Evolutionary conservation across 2,329 filamentous ascomycete genomes (phyloP).

Genomic region (Xylaria digitata): DNA sequence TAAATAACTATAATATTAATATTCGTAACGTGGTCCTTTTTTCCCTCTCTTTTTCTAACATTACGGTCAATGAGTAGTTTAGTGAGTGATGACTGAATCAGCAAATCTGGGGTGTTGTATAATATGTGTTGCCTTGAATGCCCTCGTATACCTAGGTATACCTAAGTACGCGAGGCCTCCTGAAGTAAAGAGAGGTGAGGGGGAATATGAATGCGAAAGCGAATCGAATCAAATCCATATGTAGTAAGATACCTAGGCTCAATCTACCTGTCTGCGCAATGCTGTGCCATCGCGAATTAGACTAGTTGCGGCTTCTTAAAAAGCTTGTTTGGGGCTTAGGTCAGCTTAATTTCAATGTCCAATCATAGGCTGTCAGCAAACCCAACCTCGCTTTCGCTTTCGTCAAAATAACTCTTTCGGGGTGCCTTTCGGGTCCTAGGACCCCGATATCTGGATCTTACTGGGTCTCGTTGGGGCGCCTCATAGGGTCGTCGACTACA

Average conservation of each 20-base stretch:
- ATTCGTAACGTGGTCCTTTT: too few relatives aligned
- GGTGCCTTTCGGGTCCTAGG: slow-evolving; percentile 20
- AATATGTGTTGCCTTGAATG: too few relatives aligned
- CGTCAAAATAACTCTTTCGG: slow-evolving; percentile 9
- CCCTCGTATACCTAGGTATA: too few relatives aligned
- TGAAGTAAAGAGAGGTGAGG: neutral
- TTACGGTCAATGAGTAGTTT: too few relatives aligned
- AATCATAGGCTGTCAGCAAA: slow-evolving; percentile 17
- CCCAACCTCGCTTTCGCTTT: slow-evolving; percentile 30
- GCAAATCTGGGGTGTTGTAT: too few relatives aligned
- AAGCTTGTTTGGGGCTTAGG: slow-evolving; percentile 29
- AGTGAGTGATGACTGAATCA: too few relatives aligned
- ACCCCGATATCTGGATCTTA: slow-evolving; percentile 4
- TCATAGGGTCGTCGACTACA: slow-evolving; percentile 7
- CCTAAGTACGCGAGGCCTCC: slow-evolving; percentile 19
- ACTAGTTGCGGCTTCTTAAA: slow-evolving; percentile 13
- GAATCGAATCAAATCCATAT: neutral
- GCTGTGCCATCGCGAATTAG: neutral
- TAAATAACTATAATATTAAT: too few relatives aligned
- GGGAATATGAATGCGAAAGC: slow-evolving; percentile 13
- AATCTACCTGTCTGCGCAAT: neutral
- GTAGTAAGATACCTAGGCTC: neutral
- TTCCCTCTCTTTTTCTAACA: too few relatives aligned
- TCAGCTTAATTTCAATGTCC: slow-evolving; percentile 15
- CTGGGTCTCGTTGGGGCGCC: slow-evolving; percentile 1